These are phyloP conservation scores for Candida khao-thaluensis DNA, from an alignment of 805 yeast species.

Conservation along the genomic window DNA sequence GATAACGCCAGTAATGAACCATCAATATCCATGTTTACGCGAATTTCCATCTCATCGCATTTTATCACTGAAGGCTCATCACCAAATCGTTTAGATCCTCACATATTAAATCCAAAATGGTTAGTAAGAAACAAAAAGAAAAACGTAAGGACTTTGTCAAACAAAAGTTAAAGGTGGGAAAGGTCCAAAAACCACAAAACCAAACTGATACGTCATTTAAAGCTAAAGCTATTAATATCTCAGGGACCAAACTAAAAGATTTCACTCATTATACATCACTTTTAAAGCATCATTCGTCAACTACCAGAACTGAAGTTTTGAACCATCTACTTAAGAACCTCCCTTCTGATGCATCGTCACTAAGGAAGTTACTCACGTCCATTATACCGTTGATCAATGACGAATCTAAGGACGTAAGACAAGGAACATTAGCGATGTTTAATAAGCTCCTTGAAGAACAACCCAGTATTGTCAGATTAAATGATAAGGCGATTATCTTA, in stretches of 20 bases:
- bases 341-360: slow-evolving; percentile 47
- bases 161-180: slow-evolving; percentile 85
- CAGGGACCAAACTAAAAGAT: slow-evolving; percentile 33
- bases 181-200: slow-evolving; percentile 68
- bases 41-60: slow-evolving; percentile 5
- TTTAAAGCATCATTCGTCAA: slow-evolving; percentile 68
- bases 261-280: slow-evolving; percentile 62
- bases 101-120: slow-evolving; percentile 1
- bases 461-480: slow-evolving; percentile 57
- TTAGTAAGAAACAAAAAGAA: slow-evolving; percentile 50
- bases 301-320: slow-evolving; percentile 72
- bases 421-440: slow-evolving; percentile 49
- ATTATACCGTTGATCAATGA: slow-evolving; percentile 67
- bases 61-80: too few relatives aligned
- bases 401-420: slow-evolving; percentile 62
- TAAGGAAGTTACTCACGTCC: slow-evolving; percentile 57
- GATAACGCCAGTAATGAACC: slow-evolving; percentile 15
- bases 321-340: slow-evolving; percentile 49
- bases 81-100: not conserved
- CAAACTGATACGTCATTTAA: slow-evolving; percentile 84
- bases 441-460: slow-evolving; percentile 48
- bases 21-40: slow-evolving; percentile 14
- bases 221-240: slow-evolving; percentile 57
- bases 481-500: slow-evolving; percentile 59
- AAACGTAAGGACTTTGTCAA: slow-evolving; percentile 75